A percentile compares a stretch with the other conserved stretches of the same genome.
Conservation (phyloP, 2,329 filamentous ascomycete species). For the Fusarium tricinctum region DNA sequence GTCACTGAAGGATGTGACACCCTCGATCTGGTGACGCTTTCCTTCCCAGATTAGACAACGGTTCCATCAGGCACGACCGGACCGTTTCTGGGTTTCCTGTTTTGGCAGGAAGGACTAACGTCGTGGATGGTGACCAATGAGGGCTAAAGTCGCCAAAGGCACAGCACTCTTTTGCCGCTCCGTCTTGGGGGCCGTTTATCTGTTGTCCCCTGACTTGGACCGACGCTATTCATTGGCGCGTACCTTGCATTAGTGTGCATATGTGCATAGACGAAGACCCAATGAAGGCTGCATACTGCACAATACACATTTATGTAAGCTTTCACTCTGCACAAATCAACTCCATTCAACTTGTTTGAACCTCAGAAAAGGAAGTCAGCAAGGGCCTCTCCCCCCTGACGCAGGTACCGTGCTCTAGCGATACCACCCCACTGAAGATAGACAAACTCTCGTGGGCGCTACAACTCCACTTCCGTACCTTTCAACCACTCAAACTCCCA, state of each 20-base stretch:
- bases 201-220: conserved; percentile 29
- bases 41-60: conserved; percentile 25
- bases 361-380: conserved; percentile 17
- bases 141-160: conserved; percentile 13
- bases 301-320: conserved; percentile 21
- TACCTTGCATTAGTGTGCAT: conserved; percentile 49
- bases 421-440: conserved; percentile 37
- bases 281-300: conserved; percentile 21
- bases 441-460: conserved; percentile 38
- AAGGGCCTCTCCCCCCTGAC: conserved; percentile 32
- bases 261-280: conserved; percentile 11
- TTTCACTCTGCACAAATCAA: conserved; percentile 22
- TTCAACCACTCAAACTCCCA: conserved; percentile 31
- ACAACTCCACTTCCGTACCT: conserved; percentile 36
- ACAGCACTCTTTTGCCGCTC: conserved; percentile 30
- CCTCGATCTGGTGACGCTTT: conserved; percentile 33
- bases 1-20: conserved; percentile 11
- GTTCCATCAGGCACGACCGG: conserved; percentile 37
- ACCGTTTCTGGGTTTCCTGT: conserved; percentile 39
- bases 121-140: conserved; percentile 30
- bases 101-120: conserved; percentile 33
- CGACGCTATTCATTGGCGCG: conserved; percentile 38
- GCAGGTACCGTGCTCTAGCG: conserved; percentile 38
- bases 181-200: conserved; percentile 43
- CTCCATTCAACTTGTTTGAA: not conserved